Conservation (phyloP, 2,329 filamentous ascomycete species). For the Orbilia quercus region DNA sequence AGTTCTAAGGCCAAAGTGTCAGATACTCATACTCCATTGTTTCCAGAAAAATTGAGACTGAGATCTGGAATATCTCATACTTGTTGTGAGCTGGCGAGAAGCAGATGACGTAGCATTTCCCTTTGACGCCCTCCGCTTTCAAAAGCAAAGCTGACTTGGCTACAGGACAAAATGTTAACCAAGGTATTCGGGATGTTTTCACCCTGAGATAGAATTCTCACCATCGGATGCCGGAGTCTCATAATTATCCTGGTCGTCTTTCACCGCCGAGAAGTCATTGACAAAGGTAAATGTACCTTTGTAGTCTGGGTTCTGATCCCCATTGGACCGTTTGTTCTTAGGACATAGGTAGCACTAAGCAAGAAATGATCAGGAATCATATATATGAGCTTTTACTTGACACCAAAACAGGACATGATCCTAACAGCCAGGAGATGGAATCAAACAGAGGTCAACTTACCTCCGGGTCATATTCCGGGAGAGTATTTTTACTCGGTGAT, state of each 20-base stretch:
- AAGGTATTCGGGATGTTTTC: not conserved
- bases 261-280: constrained; percentile 97
- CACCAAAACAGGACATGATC: constrained; percentile 20
- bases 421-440: not conserved
- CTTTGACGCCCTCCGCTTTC: constrained; percentile 84
- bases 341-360: constrained; percentile 92
- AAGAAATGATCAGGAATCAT: not conserved
- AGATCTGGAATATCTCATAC: too few species aligned
- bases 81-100: constrained; percentile 91
- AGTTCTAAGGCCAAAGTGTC: constrained; percentile 66
- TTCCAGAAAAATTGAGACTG: too few species aligned
- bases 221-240: constrained; percentile 60
- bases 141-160: constrained; percentile 75
- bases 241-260: constrained; percentile 89
- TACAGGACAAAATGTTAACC: constrained; percentile 13
- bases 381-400: constrained; percentile 14
- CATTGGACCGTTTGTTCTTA: constrained; percentile 86
- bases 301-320: constrained; percentile 87
- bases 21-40: not conserved
- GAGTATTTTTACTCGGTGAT: constrained; percentile 72
- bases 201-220: constrained; percentile 4
- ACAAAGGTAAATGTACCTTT: constrained; percentile 90
- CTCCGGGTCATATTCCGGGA: constrained; percentile 84
- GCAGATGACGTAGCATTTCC: constrained; percentile 95
- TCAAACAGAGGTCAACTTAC: constrained; percentile 63